Evolutionary conservation across 257 asterid genomes (phyloP).

Genomic region (Forsythia viridissima): DNA sequence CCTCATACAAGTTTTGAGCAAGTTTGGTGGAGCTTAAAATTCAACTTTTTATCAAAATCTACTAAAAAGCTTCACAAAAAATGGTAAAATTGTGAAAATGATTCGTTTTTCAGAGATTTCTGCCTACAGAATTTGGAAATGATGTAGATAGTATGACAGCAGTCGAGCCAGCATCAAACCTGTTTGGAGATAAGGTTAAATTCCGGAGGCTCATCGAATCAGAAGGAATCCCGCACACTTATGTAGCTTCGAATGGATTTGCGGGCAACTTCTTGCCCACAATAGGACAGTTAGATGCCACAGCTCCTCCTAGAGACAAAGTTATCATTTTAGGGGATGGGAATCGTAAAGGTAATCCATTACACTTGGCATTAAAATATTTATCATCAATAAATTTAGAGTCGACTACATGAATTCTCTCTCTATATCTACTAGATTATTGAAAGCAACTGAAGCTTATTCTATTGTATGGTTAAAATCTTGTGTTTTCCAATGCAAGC

Average conservation of each 20-base stretch:
- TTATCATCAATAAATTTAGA: neutral
- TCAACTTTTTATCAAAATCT: no score
- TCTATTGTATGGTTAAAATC: neutral
- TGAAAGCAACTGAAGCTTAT: no score
- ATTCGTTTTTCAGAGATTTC: constrained; percentile 24
- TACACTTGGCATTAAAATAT: neutral
- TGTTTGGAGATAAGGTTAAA: neutral
- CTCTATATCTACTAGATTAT: no score
- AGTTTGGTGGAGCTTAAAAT: no score
- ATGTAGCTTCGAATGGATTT: constrained; percentile 17
- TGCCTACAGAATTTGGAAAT: constrained; percentile 29
- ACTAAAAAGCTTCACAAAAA: no score
- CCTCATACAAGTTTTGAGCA: neutral
- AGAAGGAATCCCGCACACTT: constrained; percentile 27
- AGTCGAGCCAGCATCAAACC: constrained; percentile 21
- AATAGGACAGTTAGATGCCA: neutral
- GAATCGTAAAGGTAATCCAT: constrained; percentile 25
- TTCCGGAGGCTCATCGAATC: constrained; percentile 27
- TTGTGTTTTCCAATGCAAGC: constrained; percentile 1
- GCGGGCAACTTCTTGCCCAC: constrained; percentile 13
- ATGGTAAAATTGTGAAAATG: no score
- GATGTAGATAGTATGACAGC: constrained; percentile 24
- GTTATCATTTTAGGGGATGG: constrained; percentile 32
- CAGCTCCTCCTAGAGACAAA: constrained; percentile 28
- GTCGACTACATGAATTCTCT: neutral